Percentiles rank a stretch among this genome's conserved stretches.
Conservation (phyloP, 768 basidiomycete species). For the Pseudohyphozyma bogoriensis region DNA sequence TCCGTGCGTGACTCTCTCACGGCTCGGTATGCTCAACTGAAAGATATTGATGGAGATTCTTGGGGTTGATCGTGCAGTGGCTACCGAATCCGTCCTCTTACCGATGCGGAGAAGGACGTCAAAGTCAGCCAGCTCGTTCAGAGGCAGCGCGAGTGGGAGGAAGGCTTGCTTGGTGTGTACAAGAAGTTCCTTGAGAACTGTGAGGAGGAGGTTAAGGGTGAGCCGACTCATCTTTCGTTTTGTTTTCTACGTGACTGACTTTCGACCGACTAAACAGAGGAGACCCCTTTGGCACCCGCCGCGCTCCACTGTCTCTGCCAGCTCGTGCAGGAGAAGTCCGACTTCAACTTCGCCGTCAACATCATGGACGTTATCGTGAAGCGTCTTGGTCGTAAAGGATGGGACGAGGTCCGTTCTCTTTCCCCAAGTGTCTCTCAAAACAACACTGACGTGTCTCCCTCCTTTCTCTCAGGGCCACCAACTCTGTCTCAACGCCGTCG, state of each 20-base stretch:
- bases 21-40: neutral
- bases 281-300: constrained; percentile 44
- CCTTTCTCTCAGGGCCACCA: constrained; percentile 57
- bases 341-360: constrained; percentile 94
- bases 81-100: constrained; percentile 83
- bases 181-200: constrained; percentile 76
- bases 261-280: constrained; percentile 34
- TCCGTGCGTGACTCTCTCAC: constrained; percentile 42
- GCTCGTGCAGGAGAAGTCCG: constrained; percentile 66
- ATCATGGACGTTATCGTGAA: constrained; percentile 79
- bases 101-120: constrained; percentile 79
- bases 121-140: constrained; percentile 91
- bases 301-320: constrained; percentile 81
- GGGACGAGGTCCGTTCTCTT: constrained; percentile 58
- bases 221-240: constrained; percentile 18
- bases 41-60: neutral
- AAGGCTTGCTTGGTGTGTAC: constrained; percentile 78
- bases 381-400: constrained; percentile 69
- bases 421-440: neutral
- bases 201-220: constrained; percentile 80
- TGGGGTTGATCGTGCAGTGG: constrained; percentile 41
- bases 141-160: constrained; percentile 85
- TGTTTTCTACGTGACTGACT: neutral
- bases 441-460: constrained; percentile 13
- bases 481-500: constrained; percentile 68